These are phyloP conservation scores for Millerozyma miso DNA, from an alignment of 805 yeast species.

Conservation along the genomic window DNA sequence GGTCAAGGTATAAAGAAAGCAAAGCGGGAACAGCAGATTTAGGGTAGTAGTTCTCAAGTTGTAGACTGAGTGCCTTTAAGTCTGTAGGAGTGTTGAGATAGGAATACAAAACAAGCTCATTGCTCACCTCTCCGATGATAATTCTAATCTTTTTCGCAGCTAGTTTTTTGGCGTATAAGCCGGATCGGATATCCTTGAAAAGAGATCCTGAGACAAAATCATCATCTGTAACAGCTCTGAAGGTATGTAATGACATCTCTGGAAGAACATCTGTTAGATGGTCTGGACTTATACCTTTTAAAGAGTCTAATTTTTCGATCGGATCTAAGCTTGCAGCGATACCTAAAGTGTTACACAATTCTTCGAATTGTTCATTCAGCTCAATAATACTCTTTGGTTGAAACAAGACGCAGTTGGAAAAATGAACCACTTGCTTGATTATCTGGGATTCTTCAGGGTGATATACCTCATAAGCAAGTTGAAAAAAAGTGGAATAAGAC, in stretches of 20 bases:
- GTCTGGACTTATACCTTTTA: slow-evolving; percentile 8
- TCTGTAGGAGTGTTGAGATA: slow-evolving; percentile 24
- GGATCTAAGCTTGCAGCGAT: not conserved
- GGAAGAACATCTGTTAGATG: slow-evolving; percentile 14
- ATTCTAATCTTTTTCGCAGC: slow-evolving; percentile 15
- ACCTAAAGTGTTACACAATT: slow-evolving; percentile 11
- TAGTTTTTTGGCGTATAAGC: slow-evolving; percentile 21
- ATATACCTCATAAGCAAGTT: slow-evolving; percentile 16
- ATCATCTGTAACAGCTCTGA: slow-evolving; percentile 38
- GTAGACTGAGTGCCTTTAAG: slow-evolving; percentile 21
- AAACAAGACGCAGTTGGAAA: slow-evolving; percentile 32
- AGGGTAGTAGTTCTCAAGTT: slow-evolving; percentile 35
- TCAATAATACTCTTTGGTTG: slow-evolving; percentile 38
- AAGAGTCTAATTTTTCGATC: not conserved
- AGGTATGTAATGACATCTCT: slow-evolving; percentile 23
- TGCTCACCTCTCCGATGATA: slow-evolving; percentile 30
- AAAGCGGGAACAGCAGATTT: slow-evolving; percentile 18
- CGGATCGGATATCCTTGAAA: slow-evolving; percentile 25
- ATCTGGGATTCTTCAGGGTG: slow-evolving; percentile 35
- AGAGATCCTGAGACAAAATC: slow-evolving; percentile 28
- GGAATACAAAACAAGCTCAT: slow-evolving; percentile 28
- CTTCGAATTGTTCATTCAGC: slow-evolving; percentile 32
- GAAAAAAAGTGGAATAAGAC: slow-evolving; percentile 1
- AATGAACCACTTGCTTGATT: slow-evolving; percentile 32
- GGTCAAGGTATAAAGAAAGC: slow-evolving; percentile 2